These are phyloP conservation scores for Sphaerostilbella broomeana DNA, from an alignment of 2,329 filamentous ascomycete genomes.

Conservation along the genomic window DNA sequence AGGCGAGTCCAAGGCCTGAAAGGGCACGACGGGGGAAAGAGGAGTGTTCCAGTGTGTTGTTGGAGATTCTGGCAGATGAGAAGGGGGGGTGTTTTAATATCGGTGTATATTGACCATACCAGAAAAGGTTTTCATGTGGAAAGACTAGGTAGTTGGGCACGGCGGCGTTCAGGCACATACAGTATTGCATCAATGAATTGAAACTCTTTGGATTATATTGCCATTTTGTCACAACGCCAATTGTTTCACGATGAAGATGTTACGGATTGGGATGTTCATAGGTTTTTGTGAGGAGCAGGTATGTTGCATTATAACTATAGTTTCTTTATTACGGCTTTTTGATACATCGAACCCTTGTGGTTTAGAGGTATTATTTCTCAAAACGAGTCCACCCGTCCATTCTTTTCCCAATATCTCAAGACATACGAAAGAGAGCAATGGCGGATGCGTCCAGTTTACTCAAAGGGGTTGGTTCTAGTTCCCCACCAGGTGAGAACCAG, in stretches of 20 bases:
- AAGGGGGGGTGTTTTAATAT: slow-evolving; percentile 21
- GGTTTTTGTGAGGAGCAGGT: no score
- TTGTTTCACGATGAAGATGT: no score
- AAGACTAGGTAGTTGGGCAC: slow-evolving; percentile 26
- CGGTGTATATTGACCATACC: slow-evolving; percentile 30
- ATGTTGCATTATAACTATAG: not conserved
- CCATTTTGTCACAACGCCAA: no score
- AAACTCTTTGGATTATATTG: no score
- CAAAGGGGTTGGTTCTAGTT: slow-evolving; percentile 87
- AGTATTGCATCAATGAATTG: slow-evolving; percentile 20
- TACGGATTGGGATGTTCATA: no score
- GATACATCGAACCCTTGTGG: no score
- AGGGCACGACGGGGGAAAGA: not conserved
- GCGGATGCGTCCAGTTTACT: slow-evolving; percentile 46
- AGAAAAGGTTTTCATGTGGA: slow-evolving; percentile 23
- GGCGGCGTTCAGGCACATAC: slow-evolving; percentile 33
- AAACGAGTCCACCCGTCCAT: no score
- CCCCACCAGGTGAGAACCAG: slow-evolving; percentile 97
- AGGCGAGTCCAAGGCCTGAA: slow-evolving; percentile 28
- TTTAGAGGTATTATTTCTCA: no score
- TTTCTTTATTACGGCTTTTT: not conserved
- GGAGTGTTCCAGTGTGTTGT: not conserved
- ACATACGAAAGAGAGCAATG: not conserved
- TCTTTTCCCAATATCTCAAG: not conserved
- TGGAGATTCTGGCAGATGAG: slow-evolving; percentile 4